phyloP scores from a whole-genome alignment of 2,329 filamentous ascomycete genomes.

The Orbilia quercus region DNA sequence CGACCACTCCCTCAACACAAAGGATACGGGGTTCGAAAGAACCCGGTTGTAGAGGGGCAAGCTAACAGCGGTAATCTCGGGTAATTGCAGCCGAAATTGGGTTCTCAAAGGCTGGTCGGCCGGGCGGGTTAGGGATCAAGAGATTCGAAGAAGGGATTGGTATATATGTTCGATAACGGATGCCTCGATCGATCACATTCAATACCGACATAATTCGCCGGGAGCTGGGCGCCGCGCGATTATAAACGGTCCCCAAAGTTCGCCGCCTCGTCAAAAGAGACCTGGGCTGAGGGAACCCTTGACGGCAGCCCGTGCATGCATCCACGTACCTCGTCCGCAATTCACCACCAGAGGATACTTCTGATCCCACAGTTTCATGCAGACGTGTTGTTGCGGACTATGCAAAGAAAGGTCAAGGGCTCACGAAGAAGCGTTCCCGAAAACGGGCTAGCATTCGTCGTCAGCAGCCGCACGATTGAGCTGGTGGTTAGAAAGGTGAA shows the following conservation, averaged over 20 bases:
- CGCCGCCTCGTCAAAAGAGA: slow-evolving; percentile 37
- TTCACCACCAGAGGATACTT: slow-evolving; percentile 8
- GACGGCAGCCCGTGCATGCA: neutral
- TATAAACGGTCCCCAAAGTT: slow-evolving; percentile 51
- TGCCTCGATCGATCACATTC: slow-evolving; percentile 9
- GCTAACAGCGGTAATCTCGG: slow-evolving; percentile 1
- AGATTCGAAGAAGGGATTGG: neutral
- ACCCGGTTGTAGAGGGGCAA: slow-evolving; percentile 18
- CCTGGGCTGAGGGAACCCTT: slow-evolving; percentile 42
- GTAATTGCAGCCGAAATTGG: slow-evolving; percentile 2
- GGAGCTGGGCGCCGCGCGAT: slow-evolving; percentile 51
- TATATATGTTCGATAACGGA: slow-evolving; percentile 11
- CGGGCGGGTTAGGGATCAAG: neutral
- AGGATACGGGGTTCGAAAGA: slow-evolving; percentile 27
- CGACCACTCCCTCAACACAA: slow-evolving; percentile 49
- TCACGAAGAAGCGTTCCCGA: slow-evolving; percentile 18
- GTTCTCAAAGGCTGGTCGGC: neutral
- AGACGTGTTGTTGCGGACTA: neutral
- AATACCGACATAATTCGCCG: slow-evolving; percentile 32
- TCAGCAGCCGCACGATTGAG: slow-evolving; percentile 39
- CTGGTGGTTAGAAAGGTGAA: neutral
- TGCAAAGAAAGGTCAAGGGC: too few species aligned
- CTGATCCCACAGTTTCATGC: slow-evolving; percentile 3
- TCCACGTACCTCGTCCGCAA: neutral
- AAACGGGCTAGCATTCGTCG: slow-evolving; percentile 27